Percentiles rank a stretch among this genome's conserved stretches.
Conservation (phyloP, 345 rosid genomes). For the Citrus hindsii region DNA sequence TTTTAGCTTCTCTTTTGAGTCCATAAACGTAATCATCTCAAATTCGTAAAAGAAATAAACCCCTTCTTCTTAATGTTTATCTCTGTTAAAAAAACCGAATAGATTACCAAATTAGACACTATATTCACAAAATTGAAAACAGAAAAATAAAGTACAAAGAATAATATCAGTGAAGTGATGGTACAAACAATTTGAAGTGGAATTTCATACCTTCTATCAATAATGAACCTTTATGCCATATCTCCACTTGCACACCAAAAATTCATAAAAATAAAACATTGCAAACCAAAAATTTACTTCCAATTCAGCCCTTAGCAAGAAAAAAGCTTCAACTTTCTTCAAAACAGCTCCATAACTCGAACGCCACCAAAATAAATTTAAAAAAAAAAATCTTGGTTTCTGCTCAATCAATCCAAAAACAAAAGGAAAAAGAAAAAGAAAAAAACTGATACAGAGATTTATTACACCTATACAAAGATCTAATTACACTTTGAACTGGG, state of each 20-base stretch:
- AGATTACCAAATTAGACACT: conserved; percentile 3
- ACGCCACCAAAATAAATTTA: neutral
- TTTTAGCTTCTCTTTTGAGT: conserved; percentile 50
- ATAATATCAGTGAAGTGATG: neutral
- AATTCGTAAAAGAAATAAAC: neutral
- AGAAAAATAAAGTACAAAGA: neutral
- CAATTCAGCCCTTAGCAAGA: neutral
- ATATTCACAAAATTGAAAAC: neutral
- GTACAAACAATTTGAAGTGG: neutral
- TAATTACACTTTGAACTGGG: neutral
- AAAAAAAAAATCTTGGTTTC: neutral
- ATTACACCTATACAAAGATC: neutral
- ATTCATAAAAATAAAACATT: conserved; percentile 23
- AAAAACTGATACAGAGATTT: neutral
- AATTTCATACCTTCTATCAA: conserved; percentile 27
- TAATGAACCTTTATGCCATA: conserved; percentile 15
- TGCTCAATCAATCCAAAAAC: neutral
- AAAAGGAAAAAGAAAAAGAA: neutral
- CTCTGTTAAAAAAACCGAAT: conserved; percentile 5
- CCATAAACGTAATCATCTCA: conserved; percentile 69
- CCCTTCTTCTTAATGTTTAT: neutral
- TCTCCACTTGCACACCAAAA: conserved; percentile 2
- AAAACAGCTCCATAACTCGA: too few relatives aligned
- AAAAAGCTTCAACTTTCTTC: too few relatives aligned
- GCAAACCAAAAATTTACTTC: neutral